Conservation (phyloP, 768 basidiomycete species). For the Fistulinella prunicolor region DNA sequence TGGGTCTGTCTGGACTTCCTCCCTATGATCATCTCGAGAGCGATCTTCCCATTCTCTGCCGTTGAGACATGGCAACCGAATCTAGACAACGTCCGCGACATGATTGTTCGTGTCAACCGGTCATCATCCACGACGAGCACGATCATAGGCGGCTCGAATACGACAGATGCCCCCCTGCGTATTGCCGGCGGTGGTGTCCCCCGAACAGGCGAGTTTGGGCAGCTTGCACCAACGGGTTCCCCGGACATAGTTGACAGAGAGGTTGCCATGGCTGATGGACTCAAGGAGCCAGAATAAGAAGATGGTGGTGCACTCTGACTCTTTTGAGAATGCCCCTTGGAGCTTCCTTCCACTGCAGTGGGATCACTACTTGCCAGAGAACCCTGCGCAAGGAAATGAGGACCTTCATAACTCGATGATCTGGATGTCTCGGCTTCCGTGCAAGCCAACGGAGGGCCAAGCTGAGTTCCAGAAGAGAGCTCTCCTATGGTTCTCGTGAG, state of each 20-base stretch:
- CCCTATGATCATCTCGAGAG: conserved; percentile 68
- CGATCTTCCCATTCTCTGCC: conserved; percentile 82
- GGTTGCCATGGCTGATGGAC: background rate
- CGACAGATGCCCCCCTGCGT: conserved; percentile 6
- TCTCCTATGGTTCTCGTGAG: conserved; percentile 45
- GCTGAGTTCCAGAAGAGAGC: conserved; percentile 38
- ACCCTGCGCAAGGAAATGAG: background rate
- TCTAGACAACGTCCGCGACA: conserved; percentile 75
- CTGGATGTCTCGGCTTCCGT: conserved; percentile 1
- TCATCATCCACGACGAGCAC: conserved; percentile 88
- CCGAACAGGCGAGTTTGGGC: conserved; percentile 13
- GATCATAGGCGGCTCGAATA: conserved; percentile 51
- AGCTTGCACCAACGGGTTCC: conserved; percentile 9
- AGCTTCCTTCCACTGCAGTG: conserved; percentile 3
- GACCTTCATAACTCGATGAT: background rate
- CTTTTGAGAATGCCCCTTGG: background rate
- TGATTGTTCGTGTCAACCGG: conserved; percentile 70
- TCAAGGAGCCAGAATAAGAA: conserved; percentile 4
- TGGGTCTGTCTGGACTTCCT: conserved; percentile 3
- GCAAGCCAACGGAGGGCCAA: conserved; percentile 19
- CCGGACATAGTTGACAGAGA: conserved; percentile 1
- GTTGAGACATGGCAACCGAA: conserved; percentile 75
- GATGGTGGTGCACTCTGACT: background rate
- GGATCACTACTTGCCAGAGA: conserved; percentile 1
- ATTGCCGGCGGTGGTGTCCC: conserved; percentile 8